These are phyloP conservation scores for Auricularia heimuer DNA, from an alignment of 768 basidiomycete species.

Conservation along the genomic window DNA sequence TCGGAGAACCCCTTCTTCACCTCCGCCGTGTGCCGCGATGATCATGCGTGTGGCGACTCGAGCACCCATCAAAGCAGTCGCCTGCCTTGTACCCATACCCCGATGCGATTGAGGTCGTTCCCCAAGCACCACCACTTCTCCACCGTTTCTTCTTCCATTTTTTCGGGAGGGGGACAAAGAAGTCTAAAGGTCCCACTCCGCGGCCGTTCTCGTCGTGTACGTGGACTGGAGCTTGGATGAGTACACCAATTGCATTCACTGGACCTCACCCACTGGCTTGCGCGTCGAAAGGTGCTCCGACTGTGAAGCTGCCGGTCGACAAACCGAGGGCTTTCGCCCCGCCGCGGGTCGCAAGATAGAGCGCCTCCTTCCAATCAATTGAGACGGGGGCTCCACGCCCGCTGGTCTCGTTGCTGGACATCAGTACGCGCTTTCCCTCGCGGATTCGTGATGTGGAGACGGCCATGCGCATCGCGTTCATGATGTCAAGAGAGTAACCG, in stretches of 20 bases:
- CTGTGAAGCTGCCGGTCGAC: slow-evolving; percentile 38
- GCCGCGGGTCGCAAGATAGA: slow-evolving; percentile 76
- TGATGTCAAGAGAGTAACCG: slow-evolving; percentile 72
- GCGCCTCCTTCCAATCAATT: slow-evolving; percentile 70
- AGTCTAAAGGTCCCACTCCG: slow-evolving; percentile 61
- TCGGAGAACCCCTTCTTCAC: too few species aligned
- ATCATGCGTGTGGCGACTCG: too few species aligned
- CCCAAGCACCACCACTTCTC: slow-evolving; percentile 93
- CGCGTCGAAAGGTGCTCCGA: slow-evolving; percentile 64
- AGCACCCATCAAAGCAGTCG: background rate
- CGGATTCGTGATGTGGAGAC: slow-evolving; percentile 63
- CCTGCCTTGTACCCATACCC: slow-evolving; percentile 70
- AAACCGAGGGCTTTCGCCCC: slow-evolving; percentile 64
- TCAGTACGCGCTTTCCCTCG: slow-evolving; percentile 36
- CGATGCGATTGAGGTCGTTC: slow-evolving; percentile 50
- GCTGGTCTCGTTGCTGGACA: background rate
- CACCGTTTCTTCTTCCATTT: slow-evolving; percentile 40
- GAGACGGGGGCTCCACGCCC: slow-evolving; percentile 25
- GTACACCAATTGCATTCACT: slow-evolving; percentile 1
- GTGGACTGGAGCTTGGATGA: slow-evolving; percentile 27
- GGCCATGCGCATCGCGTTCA: slow-evolving; percentile 70
- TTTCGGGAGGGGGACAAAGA: slow-evolving; percentile 37
- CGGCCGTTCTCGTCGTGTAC: slow-evolving; percentile 32
- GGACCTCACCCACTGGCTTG: slow-evolving; percentile 49
- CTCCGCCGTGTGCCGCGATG: too few species aligned